Base-by-base conservation (phyloP, 257 asterid species). In the Lycium ferocissimum region DNA sequence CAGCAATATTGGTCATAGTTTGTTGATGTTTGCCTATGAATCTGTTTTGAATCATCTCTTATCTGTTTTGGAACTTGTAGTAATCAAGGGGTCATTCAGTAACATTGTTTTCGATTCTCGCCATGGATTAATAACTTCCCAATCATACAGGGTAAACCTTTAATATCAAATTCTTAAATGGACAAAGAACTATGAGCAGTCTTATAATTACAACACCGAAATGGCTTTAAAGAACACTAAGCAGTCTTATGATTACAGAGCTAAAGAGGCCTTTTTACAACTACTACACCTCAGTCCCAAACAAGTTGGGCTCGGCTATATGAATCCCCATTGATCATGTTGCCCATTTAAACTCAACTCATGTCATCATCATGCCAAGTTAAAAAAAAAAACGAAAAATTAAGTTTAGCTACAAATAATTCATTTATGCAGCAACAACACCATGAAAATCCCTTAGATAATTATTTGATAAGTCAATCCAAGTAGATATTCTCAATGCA, bases 91-190 rank as follows among this genome's bases (percentile, higher is more conserved):
- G 26, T 76, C n/a, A 76, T 49, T 53, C 1, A 2, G 12, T 51
- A 22, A 49, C 22, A 33, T 65, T 26, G 45, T 53, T 22, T 51
- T 51, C 45, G 0, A 51, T 49, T 51, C 45, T 76, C 45, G 14
- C 40, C 7, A 7, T 49, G 45, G 81, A 22, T 49, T 14, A 22
- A 14, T 51, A 53, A 76, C 62, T 22, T 6, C 2, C 62, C 62
- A 51, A 51, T 76, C 63, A 51, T 51, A 54, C 82, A 51, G 40
- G 81, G 63, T 7, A 76, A 76, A 53, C 63, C 59, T 75, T 49
- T 76, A 76, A 26, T 22, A 13, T 76, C 38, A 6, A 45, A 51
- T 13, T 22, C 61, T 49, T 3, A 20, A 76, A 49, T 22, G 81
- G 62, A 22, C 4, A 17, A 51, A 14, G 38, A 76, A 76, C 33